Base-by-base conservation (phyloP, 176 grass and related monocot genomes). In the Leersia perrieri region DNA sequence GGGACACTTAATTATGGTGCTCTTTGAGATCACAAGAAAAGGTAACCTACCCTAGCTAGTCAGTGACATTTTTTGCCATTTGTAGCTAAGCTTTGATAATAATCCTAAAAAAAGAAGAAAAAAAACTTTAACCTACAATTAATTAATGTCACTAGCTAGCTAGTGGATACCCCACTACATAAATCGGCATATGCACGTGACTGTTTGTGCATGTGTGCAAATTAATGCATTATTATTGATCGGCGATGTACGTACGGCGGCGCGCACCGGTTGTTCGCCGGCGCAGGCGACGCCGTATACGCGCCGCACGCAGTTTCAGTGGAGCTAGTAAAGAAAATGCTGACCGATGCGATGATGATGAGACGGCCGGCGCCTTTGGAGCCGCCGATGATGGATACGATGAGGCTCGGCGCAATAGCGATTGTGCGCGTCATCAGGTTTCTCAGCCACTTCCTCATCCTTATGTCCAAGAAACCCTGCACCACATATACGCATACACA, bases 381-480 rank as follows among this genome's bases (percentile, higher is more conserved):
- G 16, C 94, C 94, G 45, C 89, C 82, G 5, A 97, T 90, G 34
- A 94, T 90, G 4, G 91, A 80, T 26, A 94, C 80, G 16, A 94
- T 57, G 22, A 97, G 70, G 45, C 94, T 97, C 1, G 94, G 91
- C 18, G 74, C 53, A 18, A 97, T 97, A 11, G 94, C 91, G 38
- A 94, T 88, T 47, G 61, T 78, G 38, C 94, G 85, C 13, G 91
- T 96, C 85, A 92, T 70, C 75, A 96, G 63, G 77, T 96, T 98
- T n/a, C 89, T 81, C 72, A 93, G 18, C 95, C 95, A 98, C 33
- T 84, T 84, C 76, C 30, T 93, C 92, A 95, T 95, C 88, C 78
- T 98, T 68, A 98, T 91, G 76, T 98, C 87, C 82, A 98, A 38
- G 82, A 98, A 98, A 2, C 96, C 96, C 92, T 98, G 68, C 31